Evolutionary conservation across 768 basidiomycete species (phyloP), one percentile per base, ranked within the genome.

Genomic region (Naganishia antarctica): DNA sequence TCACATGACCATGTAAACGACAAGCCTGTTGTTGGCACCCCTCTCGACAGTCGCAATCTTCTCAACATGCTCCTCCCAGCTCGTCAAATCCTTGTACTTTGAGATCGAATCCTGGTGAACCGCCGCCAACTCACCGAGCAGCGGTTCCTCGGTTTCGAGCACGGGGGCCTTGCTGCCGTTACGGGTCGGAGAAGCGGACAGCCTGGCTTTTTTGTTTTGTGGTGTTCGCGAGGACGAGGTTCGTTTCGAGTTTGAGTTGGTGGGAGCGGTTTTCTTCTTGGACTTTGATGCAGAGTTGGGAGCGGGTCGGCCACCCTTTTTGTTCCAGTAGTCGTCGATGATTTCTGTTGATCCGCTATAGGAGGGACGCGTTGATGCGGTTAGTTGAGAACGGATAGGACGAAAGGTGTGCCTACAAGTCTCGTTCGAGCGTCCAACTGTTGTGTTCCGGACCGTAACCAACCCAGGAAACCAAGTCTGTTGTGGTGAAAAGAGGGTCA

Each of bases 401-500:
- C 31, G 46, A 62, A 34, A 12, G 3, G 28, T 18, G 34, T 12
- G 45, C 74, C 60, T 44, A 77, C 76, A 77, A 70, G 60, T 77
- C 68, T 29, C 68, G 69, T 59, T 77, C 71, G 0, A 71, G 70
- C 45, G 74, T 74, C 74, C 74, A 77, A 11, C 73, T 72, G 57
- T 74, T 72, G 61, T 72, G 70, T 61, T 74, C 73, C 1, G 72
- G 67, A 45, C 73, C 73, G 49, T 77, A 77, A 3, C 74, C 74
- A 50, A 74, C 75, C 76, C 76, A 77, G 5, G 69, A 63, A 25
- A 77, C 73, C 32, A 74, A 68, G 62, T 72, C 74, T 76, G 58
- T 16, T 46, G 46, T 8, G 21, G 16, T 4, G 41, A 16, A 43
- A 3, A 16, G 5, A 26, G 31, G 6, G 28, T 34, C 23, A 25